Conservation (phyloP, 306 rosid genomes). For the Castanea crenata region DNA sequence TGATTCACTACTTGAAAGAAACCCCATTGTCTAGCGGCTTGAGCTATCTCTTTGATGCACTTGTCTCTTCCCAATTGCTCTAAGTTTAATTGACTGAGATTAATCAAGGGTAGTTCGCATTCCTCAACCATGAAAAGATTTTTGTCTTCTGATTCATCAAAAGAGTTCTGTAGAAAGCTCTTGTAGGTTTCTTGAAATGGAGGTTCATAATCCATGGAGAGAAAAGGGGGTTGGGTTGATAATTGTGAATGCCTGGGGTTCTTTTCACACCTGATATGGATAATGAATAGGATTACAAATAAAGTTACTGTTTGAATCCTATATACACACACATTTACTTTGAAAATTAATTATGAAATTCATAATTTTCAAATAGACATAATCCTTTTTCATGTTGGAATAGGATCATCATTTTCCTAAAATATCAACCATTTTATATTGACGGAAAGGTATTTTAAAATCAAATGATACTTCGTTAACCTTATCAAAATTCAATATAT, state of each 20-base stretch:
- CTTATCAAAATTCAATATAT: no score
- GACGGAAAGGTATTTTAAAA: no score
- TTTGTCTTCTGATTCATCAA: not conserved
- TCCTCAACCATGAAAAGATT: slow-evolving; percentile 18
- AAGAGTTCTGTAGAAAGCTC: slow-evolving; percentile 18
- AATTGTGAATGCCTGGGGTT: not conserved
- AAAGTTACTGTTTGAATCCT: not conserved
- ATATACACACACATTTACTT: no score
- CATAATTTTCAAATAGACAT: no score
- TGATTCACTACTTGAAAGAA: slow-evolving; percentile 73
- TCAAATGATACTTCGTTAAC: no score
- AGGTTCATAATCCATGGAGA: slow-evolving; percentile 60
- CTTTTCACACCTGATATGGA: not conserved
- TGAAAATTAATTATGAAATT: no score
- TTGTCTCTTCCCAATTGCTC: slow-evolving; percentile 30
- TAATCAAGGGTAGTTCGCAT: slow-evolving; percentile 55
- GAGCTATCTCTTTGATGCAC: slow-evolving; percentile 48
- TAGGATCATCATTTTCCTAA: no score
- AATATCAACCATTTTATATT: no score
- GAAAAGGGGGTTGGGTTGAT: not conserved
- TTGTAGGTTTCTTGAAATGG: slow-evolving; percentile 53
- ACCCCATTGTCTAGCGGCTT: slow-evolving; percentile 66
- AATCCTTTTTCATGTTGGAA: no score
- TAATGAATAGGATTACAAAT: not conserved
- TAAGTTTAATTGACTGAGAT: slow-evolving; percentile 37